Conservation (phyloP, 2,329 filamentous ascomycete genomes). For the Lachnellula suecica region DNA sequence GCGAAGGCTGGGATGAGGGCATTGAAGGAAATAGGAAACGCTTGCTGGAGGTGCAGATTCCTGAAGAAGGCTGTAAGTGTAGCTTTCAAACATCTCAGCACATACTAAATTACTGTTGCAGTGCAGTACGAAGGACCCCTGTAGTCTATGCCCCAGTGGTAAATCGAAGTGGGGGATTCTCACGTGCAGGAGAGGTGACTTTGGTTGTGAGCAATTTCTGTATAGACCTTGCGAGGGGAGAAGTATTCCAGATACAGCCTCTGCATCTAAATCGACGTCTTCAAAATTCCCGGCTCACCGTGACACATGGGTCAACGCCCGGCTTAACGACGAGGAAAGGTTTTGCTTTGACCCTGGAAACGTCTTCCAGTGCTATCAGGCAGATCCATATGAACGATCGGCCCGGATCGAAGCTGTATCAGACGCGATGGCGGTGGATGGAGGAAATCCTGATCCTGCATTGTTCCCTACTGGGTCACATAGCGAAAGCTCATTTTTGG, state of each 20-base stretch:
- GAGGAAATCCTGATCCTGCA: not conserved
- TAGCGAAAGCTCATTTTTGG: too few relatives aligned
- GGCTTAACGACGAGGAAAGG: too few relatives aligned
- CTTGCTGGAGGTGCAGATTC: slow-evolving; percentile 14
- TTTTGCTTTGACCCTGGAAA: too few relatives aligned
- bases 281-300: not conserved
- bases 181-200: slow-evolving; percentile 10
- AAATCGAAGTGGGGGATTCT: slow-evolving; percentile 9
- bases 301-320: not conserved
- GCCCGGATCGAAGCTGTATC: too few relatives aligned
- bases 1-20: not conserved
- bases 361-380: too few relatives aligned
- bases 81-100: not conserved
- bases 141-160: slow-evolving; percentile 6
- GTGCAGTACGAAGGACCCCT: slow-evolving; percentile 12
- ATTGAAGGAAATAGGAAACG: not conserved
- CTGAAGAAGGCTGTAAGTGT: slow-evolving; percentile 12
- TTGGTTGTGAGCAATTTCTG: slow-evolving; percentile 2
- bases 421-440: not conserved
- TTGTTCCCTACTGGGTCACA: too few relatives aligned
- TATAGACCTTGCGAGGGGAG: not conserved
- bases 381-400: too few relatives aligned
- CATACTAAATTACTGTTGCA: slow-evolving; percentile 1
- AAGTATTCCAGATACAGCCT: not conserved
- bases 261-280: not conserved